Base-by-base conservation (phyloP, 2,329 filamentous ascomycete genomes). In the Sporothrix sp. region DNA sequence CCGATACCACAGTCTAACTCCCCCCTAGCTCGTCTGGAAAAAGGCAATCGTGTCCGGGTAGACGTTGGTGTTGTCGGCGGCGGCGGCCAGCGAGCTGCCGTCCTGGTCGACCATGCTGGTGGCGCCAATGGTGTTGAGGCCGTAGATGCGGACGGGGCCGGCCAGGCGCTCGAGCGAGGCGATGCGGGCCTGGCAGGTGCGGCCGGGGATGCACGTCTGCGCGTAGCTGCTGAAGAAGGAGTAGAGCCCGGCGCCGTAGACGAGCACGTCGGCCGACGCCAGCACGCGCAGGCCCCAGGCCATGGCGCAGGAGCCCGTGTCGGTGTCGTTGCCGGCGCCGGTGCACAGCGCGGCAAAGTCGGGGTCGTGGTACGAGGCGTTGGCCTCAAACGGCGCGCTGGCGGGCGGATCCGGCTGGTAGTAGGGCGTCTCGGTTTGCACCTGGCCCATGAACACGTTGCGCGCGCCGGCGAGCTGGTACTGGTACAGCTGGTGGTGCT, bases 401-500 rank as follows among this genome's bases (percentile, higher is more conserved):
- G 82, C 78, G 40, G 66, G 67, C 0, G 83, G 83, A 56, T 72
- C 75, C 13, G 81, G 78, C 65, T 86, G 82, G 66, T 75, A 86
- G 64, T 88, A 87, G 1, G 83, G 77, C 4, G 82, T 81, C 63
- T 87, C 83, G 45, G 82, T 81, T 61, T 87, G 83, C 43, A 81
- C 75, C 58, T 80, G 73, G 16, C 79, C 80, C 59, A 80, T 75
- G 62, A 76, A 82, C 49, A 85, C 65, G 59, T 85, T 74, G 40
- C 71, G 69, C 4, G 82, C 80, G 45, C 72, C 69, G 57, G 70
- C 66, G 47, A 86, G 68, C 58, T 85, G 78, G 63, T 86, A 87
- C 62, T 86, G 80, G 61, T 83, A 84, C n/a, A 84, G 65, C 2
- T 75, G 71, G 44, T 74, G 74, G 63, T 87, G 84, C 66, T 87